These are phyloP conservation scores for Aspergillus luchuensis DNA, from an alignment of 2,329 filamentous ascomycete species.

Conservation along the genomic window DNA sequence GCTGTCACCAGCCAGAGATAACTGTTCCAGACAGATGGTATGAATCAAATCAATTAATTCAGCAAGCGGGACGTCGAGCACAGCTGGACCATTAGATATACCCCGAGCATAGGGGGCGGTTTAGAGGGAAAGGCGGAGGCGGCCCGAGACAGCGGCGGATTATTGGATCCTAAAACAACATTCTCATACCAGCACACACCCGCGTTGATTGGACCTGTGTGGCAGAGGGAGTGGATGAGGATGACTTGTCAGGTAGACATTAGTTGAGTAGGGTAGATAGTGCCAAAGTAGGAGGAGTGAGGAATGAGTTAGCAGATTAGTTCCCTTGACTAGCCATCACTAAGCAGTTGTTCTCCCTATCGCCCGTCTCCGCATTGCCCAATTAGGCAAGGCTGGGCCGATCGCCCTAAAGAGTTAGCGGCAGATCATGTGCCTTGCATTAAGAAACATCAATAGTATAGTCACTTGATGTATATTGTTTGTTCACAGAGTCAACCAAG, in stretches of 20 bases:
- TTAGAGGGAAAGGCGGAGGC: neutral
- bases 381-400: constrained; percentile 15
- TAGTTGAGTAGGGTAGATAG: neutral
- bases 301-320: neutral
- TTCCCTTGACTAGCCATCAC: too few relatives aligned
- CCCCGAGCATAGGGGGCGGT: constrained; percentile 5
- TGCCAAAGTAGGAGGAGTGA: neutral
- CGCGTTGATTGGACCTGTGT: neutral
- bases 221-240: neutral
- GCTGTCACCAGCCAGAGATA: neutral
- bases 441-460: neutral
- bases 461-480: neutral
- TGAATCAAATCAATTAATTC: neutral
- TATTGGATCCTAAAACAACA: constrained; percentile 8
- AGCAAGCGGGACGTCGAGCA: neutral
- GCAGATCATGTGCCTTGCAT: constrained; percentile 11
- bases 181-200: constrained; percentile 5
- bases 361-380: constrained; percentile 17
- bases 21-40: neutral
- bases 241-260: constrained; percentile 6
- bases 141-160: neutral
- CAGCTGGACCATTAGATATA: neutral
- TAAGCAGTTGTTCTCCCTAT: constrained; percentile 1
- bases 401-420: constrained; percentile 11
- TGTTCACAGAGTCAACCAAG: too few relatives aligned